A percentile compares a stretch with the other conserved stretches of the same genome.
These are phyloP conservation scores for Dactylonectria estremocensis DNA, from an alignment of 2,329 filamentous ascomycete species.

Conservation along the genomic window DNA sequence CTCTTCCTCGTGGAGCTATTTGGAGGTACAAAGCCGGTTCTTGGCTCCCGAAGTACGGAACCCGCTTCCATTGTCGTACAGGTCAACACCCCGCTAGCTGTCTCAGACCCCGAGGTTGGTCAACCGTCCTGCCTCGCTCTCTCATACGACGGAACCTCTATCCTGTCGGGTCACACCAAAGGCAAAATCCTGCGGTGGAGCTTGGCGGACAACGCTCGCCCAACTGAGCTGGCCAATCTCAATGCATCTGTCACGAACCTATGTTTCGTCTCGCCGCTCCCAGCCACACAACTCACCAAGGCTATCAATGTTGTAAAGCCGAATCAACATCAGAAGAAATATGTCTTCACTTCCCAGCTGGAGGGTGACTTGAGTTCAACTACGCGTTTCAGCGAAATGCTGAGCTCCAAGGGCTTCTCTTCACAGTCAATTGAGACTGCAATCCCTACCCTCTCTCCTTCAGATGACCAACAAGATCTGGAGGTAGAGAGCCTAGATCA, in stretches of 20 bases:
- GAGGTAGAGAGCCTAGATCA: slow-evolving; percentile 58
- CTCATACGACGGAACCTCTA: slow-evolving; percentile 85
- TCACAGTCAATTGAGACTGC: slow-evolving; percentile 64
- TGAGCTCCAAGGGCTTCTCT: slow-evolving; percentile 64
- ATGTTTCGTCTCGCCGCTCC: slow-evolving; percentile 76
- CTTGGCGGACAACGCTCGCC: slow-evolving; percentile 78
- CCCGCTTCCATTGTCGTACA: slow-evolving; percentile 72
- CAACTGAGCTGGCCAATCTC: slow-evolving; percentile 77
- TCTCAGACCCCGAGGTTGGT: slow-evolving; percentile 74
- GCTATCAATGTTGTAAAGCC: slow-evolving; percentile 83
- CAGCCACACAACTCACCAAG: slow-evolving; percentile 59
- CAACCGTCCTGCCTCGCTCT: slow-evolving; percentile 78
- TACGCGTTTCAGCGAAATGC: slow-evolving; percentile 62
- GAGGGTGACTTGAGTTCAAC: slow-evolving; percentile 57
- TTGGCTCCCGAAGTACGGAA: slow-evolving; percentile 68
- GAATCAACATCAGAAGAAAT: slow-evolving; percentile 75
- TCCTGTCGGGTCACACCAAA: slow-evolving; percentile 85
- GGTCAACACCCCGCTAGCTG: slow-evolving; percentile 67
- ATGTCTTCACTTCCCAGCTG: slow-evolving; percentile 78
- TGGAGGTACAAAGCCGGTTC: slow-evolving; percentile 66
- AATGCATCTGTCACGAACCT: slow-evolving; percentile 89
- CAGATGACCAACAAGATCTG: slow-evolving; percentile 33
- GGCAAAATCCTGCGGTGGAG: slow-evolving; percentile 89
- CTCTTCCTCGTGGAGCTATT: slow-evolving; percentile 85
- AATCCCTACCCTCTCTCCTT: slow-evolving; percentile 59